These are phyloP conservation scores for Zea luxurians DNA, from an alignment of 176 grass and related monocot species.

Conservation along the genomic window DNA sequence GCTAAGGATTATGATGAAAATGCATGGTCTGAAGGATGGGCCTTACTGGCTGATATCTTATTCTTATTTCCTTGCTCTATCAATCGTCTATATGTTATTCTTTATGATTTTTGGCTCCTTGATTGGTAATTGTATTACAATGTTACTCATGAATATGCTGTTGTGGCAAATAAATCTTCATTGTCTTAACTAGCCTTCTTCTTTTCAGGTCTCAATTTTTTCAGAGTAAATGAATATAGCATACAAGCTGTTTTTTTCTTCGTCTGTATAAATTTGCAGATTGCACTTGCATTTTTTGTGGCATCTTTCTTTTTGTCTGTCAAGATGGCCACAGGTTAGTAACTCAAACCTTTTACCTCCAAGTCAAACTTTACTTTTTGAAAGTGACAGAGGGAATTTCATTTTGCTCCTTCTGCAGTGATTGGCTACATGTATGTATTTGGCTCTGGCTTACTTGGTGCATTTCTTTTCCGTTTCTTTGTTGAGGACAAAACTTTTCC, in stretches of 20 bases:
- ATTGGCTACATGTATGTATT: constrained; percentile 73
- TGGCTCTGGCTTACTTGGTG: constrained; percentile 72
- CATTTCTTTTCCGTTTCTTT: constrained; percentile 65
- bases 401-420: constrained; percentile 28
- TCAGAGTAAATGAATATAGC: constrained; percentile 51
- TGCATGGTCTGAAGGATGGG: constrained; percentile 59
- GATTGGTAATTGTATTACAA: constrained; percentile 26
- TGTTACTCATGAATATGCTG: constrained; percentile 16
- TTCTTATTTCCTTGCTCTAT: constrained; percentile 63
- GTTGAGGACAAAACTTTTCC: constrained; percentile 55
- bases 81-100: constrained; percentile 43
- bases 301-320: constrained; percentile 58
- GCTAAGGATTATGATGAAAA: constrained; percentile 73
- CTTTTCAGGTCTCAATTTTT: constrained; percentile 60
- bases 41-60: constrained; percentile 72
- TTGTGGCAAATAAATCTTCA: constrained; percentile 13
- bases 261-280: constrained; percentile 67
- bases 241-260: constrained; percentile 65
- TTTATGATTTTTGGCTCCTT: constrained; percentile 66
- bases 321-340: constrained; percentile 60
- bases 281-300: constrained; percentile 55
- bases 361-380: constrained; percentile 12
- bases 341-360: constrained; percentile 27
- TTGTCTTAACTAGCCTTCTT: constrained; percentile 24
- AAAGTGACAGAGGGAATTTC: constrained; percentile 24